Evolutionary conservation across 768 basidiomycete genomes (phyloP).

Genomic region (Porpolomopsis calyptriformis): DNA sequence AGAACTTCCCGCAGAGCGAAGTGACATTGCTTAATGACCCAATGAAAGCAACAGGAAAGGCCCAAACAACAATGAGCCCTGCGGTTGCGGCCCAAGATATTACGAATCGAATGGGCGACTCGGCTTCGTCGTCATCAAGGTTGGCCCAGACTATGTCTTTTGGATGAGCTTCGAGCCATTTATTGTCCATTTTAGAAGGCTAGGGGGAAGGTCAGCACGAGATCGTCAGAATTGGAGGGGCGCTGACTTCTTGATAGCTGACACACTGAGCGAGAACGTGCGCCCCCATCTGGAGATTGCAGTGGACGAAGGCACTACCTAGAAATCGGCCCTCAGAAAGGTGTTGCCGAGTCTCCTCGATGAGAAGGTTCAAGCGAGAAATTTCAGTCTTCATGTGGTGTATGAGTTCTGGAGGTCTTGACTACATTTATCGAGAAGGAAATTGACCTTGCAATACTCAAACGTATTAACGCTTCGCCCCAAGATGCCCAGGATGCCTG

Average conservation of each 20-base stretch:
- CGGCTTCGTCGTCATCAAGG: conserved; percentile 40
- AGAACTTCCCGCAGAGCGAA: conserved; percentile 37
- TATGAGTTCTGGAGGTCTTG: neutral
- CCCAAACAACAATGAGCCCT: conserved; percentile 54
- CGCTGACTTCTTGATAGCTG: conserved; percentile 37
- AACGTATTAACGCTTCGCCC: conserved; percentile 61
- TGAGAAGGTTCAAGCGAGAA: conserved; percentile 29
- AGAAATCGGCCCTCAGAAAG: conserved; percentile 34
- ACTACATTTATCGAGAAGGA: neutral
- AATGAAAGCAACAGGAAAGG: conserved; percentile 56
- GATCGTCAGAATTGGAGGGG: conserved; percentile 1
- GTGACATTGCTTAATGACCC: conserved; percentile 52
- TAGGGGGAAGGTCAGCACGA: conserved; percentile 10
- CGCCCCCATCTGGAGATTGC: conserved; percentile 64
- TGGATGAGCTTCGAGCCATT: conserved; percentile 47
- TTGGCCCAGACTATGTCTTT: conserved; percentile 51
- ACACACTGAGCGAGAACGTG: conserved; percentile 58
- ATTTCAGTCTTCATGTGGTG: conserved; percentile 36
- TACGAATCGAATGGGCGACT: conserved; percentile 43
- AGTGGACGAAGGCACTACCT: conserved; percentile 52
- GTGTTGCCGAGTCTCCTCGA: conserved; percentile 30
- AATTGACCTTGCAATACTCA: conserved; percentile 44
- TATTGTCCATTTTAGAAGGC: conserved; percentile 47
- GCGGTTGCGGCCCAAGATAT: conserved; percentile 46
- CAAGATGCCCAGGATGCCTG: conserved; percentile 37